These are phyloP conservation scores for Nitzschia sp. DNA, from an alignment of 108 stramenopile genomes.

Conservation along the genomic window DNA sequence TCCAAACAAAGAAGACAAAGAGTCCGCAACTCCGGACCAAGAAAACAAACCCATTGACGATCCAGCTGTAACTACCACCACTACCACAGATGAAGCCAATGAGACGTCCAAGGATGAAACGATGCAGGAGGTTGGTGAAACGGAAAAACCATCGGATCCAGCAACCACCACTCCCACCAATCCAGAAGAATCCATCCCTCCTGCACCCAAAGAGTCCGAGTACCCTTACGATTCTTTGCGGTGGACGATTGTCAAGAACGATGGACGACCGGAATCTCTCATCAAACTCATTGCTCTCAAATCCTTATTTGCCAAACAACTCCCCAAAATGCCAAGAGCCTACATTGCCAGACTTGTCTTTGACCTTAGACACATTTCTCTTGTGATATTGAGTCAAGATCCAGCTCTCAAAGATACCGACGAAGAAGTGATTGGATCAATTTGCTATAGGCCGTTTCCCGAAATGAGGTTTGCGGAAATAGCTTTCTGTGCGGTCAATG, in stretches of 20 bases:
- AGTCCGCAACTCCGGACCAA: neutral
- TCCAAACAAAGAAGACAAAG: neutral
- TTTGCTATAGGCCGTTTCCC: constrained; percentile 91
- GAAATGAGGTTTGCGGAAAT: constrained; percentile 97
- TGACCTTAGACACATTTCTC: constrained; percentile 88
- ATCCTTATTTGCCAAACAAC: constrained; percentile 92
- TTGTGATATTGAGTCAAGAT: constrained; percentile 80
- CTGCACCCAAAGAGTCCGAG: constrained; percentile 2
- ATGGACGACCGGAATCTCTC: constrained; percentile 74
- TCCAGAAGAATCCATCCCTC: too few relatives aligned
- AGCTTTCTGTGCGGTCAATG: constrained; percentile 95
- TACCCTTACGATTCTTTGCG: constrained; percentile 61
- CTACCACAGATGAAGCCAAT: neutral
- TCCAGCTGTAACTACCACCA: too few relatives aligned
- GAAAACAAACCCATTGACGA: too few relatives aligned
- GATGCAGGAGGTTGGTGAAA: neutral
- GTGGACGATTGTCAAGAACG: constrained; percentile 75
- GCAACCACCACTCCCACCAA: neutral
- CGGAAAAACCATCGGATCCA: neutral
- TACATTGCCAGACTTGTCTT: constrained; percentile 98
- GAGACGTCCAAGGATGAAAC: neutral
- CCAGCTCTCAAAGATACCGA: constrained; percentile 61
- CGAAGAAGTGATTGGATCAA: constrained; percentile 93
- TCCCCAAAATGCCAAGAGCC: constrained; percentile 96
- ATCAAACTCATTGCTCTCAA: constrained; percentile 90